phyloP scores from a whole-genome alignment of 352 stramenopile species.

The Pythium aphanidermatum region DNA sequence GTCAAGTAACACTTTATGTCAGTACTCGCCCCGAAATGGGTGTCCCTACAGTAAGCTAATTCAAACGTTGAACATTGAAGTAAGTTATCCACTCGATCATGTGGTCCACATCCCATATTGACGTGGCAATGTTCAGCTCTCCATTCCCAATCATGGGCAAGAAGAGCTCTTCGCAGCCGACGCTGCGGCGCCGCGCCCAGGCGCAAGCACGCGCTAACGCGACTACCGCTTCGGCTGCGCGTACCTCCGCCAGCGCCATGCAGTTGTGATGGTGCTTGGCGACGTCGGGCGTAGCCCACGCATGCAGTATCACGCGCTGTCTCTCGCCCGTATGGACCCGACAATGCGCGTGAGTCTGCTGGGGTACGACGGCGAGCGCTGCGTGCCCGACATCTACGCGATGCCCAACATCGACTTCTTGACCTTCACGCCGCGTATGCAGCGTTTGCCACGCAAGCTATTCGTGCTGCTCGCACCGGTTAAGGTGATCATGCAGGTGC shows the following conservation, averaged over 20 bases:
- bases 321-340: slow-evolving; percentile 78
- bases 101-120: slow-evolving; percentile 11
- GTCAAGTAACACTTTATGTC: no score
- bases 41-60: not conserved
- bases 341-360: slow-evolving; percentile 84
- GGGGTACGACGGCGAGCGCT: slow-evolving; percentile 91
- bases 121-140: slow-evolving; percentile 8
- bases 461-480: slow-evolving; percentile 76
- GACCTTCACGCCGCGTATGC: slow-evolving; percentile 62
- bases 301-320: slow-evolving; percentile 99
- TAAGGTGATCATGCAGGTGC: slow-evolving; percentile 84
- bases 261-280: slow-evolving; percentile 91
- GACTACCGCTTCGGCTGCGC: not conserved
- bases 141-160: slow-evolving; percentile 14
- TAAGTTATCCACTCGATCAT: not conserved
- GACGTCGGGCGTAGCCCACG: slow-evolving; percentile 96
- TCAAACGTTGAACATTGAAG: not conserved
- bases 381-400: slow-evolving; percentile 60
- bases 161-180: slow-evolving; percentile 6
- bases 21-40: slow-evolving; percentile 7
- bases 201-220: slow-evolving; percentile 18
- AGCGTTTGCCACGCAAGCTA: slow-evolving; percentile 48
- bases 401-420: slow-evolving; percentile 70
- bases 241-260: slow-evolving; percentile 31
- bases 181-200: slow-evolving; percentile 22